These are phyloP conservation scores for Bombardia bombarda DNA, from an alignment of 495 filamentous ascomycete genomes.

Conservation along the genomic window DNA sequence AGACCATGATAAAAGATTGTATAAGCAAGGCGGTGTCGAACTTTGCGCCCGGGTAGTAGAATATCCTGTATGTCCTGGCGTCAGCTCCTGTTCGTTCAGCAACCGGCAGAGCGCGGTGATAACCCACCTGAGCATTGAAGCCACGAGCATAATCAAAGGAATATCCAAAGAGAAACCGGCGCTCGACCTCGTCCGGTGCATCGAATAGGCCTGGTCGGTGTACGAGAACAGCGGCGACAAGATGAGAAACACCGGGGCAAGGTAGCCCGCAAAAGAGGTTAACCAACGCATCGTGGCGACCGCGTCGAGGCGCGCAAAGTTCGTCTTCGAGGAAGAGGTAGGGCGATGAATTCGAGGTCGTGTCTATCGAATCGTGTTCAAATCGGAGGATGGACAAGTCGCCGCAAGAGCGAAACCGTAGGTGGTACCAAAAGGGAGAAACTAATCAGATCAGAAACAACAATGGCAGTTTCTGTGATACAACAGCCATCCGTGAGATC, in stretches of 20 bases:
- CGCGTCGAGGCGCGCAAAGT: too few species aligned
- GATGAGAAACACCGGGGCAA: slow-evolving; percentile 58
- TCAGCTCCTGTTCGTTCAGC: slow-evolving; percentile 7
- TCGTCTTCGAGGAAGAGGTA: too few species aligned
- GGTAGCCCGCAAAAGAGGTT: slow-evolving; percentile 35
- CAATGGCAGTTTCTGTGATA: too few species aligned
- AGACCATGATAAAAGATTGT: slow-evolving; percentile 82
- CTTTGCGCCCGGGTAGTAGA: slow-evolving; percentile 87
- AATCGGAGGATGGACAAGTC: too few species aligned
- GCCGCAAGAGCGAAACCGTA: too few species aligned
- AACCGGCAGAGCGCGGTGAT: not conserved
- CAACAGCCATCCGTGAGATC: too few species aligned
- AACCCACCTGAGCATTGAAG: slow-evolving; percentile 78
- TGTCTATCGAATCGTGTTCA: too few species aligned
- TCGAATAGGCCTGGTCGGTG: slow-evolving; percentile 84
- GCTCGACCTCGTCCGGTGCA: slow-evolving; percentile 71
- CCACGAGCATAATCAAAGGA: slow-evolving; percentile 93
- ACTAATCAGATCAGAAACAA: too few species aligned
- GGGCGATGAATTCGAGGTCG: too few species aligned
- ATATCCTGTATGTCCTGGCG: slow-evolving; percentile 49
- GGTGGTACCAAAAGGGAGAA: too few species aligned
- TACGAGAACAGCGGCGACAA: slow-evolving; percentile 82
- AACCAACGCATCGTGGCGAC: slow-evolving; percentile 30
- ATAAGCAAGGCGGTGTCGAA: slow-evolving; percentile 74
- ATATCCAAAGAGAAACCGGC: slow-evolving; percentile 85